Conservation (phyloP, 306 rosid species). For the Begonia fuchsioides region DNA sequence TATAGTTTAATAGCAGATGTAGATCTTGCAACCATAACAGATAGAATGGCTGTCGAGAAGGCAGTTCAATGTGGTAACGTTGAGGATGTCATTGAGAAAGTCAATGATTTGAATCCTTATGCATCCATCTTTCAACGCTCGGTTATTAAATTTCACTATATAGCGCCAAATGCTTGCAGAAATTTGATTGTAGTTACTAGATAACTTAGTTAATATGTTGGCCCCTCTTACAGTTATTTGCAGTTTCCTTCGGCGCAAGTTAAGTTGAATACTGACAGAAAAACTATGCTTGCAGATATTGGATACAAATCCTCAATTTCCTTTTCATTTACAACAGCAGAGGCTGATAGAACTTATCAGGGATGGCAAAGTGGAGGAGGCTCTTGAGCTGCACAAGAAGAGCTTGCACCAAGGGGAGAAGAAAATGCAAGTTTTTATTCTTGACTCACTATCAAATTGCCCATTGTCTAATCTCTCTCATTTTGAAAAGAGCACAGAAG, state of each 20-base stretch:
- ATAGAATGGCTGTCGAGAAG: conserved; percentile 93
- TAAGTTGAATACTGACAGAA: too few species aligned
- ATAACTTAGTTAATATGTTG: too few species aligned
- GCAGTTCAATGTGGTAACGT: conserved; percentile 91
- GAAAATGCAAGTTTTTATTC: conserved; percentile 53
- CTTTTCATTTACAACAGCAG: conserved; percentile 91
- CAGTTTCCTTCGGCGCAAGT: too few species aligned
- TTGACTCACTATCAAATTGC: too few species aligned
- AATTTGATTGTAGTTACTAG: too few species aligned
- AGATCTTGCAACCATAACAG: conserved; percentile 82
- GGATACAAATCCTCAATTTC: conserved; percentile 87
- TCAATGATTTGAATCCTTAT: conserved; percentile 83
- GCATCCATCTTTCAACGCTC: too few species aligned
- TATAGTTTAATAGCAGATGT: conserved; percentile 51
- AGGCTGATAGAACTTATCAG: conserved; percentile 81
- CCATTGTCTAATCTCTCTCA: too few species aligned
- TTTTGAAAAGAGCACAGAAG: too few species aligned
- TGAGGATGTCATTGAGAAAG: conserved; percentile 94
- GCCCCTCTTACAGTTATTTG: too few species aligned
- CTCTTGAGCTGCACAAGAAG: conserved; percentile 94
- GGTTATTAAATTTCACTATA: too few species aligned
- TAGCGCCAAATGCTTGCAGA: too few species aligned
- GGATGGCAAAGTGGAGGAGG: conserved; percentile 84
- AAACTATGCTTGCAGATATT: conserved; percentile 53
- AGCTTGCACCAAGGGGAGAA: conserved; percentile 96